phyloP scores from a whole-genome alignment of 176 grass and related monocot species.

The Phyllostachys edulis region DNA sequence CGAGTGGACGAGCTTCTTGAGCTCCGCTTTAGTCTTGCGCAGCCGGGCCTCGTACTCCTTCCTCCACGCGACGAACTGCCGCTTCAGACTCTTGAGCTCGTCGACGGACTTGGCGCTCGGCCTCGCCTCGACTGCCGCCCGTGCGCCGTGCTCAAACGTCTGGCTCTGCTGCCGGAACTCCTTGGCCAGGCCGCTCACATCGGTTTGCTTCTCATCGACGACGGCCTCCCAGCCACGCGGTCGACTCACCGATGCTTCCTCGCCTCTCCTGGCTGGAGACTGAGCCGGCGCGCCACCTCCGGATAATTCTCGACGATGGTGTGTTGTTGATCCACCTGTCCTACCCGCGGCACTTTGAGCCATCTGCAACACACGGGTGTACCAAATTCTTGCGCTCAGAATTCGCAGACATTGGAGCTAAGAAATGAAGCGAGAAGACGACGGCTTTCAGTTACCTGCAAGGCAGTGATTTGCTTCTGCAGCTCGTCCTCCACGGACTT shows the following conservation, averaged over 20 bases:
- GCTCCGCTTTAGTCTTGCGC: constrained; percentile 36
- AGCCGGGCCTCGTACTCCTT: constrained; percentile 47
- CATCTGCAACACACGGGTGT: neutral
- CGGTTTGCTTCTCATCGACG: neutral
- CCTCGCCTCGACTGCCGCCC: neutral
- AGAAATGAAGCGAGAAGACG: too few relatives aligned
- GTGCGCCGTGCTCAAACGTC: constrained; percentile 26
- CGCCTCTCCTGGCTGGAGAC: neutral
- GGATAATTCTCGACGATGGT: neutral
- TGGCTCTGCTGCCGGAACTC: constrained; percentile 37
- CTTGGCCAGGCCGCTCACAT: neutral
- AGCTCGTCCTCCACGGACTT: constrained; percentile 49
- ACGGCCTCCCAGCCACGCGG: neutral
- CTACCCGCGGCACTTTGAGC: neutral
- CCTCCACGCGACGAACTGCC: constrained; percentile 47
- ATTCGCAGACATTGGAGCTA: neutral
- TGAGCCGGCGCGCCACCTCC: neutral
- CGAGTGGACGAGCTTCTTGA: constrained; percentile 18
- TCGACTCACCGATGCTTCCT: neutral
- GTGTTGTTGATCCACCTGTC: neutral
- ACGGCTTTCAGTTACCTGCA: constrained; percentile 28
- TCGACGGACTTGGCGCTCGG: constrained; percentile 24
- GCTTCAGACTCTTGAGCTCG: constrained; percentile 42
- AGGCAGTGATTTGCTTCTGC: constrained; percentile 42
- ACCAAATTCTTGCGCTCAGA: neutral